phyloP scores from a whole-genome alignment of 2,329 filamentous ascomycete species.

The Lasiodiplodia sp. region DNA sequence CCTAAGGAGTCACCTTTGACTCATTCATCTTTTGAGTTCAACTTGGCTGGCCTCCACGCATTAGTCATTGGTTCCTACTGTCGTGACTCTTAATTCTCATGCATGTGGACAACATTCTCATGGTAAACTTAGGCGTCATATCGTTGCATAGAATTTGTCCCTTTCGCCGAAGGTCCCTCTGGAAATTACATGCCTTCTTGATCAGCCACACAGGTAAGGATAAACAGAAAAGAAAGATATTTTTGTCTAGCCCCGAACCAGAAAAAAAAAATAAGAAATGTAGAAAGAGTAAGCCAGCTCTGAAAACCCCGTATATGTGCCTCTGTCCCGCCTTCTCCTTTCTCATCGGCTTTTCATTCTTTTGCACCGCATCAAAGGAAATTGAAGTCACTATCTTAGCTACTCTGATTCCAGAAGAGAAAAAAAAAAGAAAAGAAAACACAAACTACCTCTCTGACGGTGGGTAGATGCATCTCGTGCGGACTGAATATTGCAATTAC shows the following conservation, averaged over 20 bases:
- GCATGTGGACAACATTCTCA: not conserved
- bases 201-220: not conserved
- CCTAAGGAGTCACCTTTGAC: no score
- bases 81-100: not conserved
- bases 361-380: not conserved
- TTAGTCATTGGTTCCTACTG: not conserved
- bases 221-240: not conserved
- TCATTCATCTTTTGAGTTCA: no score
- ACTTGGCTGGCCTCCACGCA: no score
- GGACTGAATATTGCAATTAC: not conserved
- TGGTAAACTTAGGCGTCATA: not conserved
- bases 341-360: not conserved
- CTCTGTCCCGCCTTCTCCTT: not conserved
- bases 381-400: not conserved
- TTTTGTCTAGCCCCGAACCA: not conserved
- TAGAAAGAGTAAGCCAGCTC: not conserved
- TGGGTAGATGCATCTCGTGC: not conserved
- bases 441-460: not conserved
- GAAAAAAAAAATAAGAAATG: not conserved
- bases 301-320: not conserved
- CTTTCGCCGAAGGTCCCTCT: not conserved
- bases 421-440: not conserved
- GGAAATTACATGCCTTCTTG: not conserved
- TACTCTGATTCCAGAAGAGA: not conserved
- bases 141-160: not conserved